Conservation (phyloP, 2,329 filamentous ascomycete species). For the Herpotrichia juniperi region DNA sequence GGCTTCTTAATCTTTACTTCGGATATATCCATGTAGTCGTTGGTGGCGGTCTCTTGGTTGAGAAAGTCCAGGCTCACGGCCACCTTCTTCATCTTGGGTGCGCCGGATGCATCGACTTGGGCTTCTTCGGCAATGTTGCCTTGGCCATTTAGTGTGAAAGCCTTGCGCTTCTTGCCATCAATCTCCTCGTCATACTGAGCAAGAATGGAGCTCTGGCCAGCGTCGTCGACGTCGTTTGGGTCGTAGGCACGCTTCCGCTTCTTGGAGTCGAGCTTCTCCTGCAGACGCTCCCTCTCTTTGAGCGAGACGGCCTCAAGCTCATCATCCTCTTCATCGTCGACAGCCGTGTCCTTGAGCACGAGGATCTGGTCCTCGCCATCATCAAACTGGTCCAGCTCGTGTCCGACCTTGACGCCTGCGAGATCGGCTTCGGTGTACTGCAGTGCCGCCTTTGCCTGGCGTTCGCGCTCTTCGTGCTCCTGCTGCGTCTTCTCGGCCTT, state of each 20-base stretch:
- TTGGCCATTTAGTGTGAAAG: conserved; percentile 82
- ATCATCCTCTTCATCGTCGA: conserved; percentile 83
- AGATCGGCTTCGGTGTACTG: conserved; percentile 88
- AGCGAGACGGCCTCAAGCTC: conserved; percentile 82
- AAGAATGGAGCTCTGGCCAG: conserved; percentile 71
- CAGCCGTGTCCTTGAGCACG: conserved; percentile 90
- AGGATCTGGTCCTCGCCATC: conserved; percentile 86
- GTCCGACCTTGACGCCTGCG: conserved; percentile 88
- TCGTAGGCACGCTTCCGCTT: conserved; percentile 92
- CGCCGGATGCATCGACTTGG: conserved; percentile 61
- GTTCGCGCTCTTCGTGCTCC: conserved; percentile 74
- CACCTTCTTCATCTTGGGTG: conserved; percentile 66
- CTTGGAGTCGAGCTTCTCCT: conserved; percentile 81
- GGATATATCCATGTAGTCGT: conserved; percentile 86
- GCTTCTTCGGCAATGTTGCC: conserved; percentile 70
- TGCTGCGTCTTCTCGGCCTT: conserved; percentile 72
- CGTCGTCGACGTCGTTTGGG: conserved; percentile 73
- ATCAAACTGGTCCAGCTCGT: conserved; percentile 81
- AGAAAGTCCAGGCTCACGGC: conserved; percentile 77
- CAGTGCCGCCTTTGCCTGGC: conserved; percentile 64
- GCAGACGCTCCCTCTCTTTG: conserved; percentile 72
- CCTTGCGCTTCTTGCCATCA: conserved; percentile 83
- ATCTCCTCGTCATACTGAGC: conserved; percentile 97
- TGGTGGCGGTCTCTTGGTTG: conserved; percentile 69
- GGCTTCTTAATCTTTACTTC: conserved; percentile 94